These are phyloP conservation scores for Geotrichum candidum DNA, from an alignment of 1,139 yeast genomes.

Conservation along the genomic window DNA sequence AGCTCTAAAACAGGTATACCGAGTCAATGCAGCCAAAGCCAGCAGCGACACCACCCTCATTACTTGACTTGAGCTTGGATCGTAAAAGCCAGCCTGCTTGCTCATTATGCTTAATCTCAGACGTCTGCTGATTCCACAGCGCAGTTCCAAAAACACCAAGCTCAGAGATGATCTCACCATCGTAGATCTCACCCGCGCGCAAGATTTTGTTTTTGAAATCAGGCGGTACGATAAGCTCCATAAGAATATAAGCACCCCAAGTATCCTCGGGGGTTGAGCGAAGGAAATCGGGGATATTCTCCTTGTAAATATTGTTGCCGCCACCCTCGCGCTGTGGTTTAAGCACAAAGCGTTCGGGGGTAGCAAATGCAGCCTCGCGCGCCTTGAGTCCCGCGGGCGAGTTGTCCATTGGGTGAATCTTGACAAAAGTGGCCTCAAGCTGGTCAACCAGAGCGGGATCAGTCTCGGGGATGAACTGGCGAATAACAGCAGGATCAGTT, in stretches of 20 bases:
- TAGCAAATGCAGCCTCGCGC: conserved; percentile 57
- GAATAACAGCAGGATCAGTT: conserved; percentile 49
- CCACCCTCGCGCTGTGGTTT: conserved; percentile 98
- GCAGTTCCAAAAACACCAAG: conserved; percentile 85
- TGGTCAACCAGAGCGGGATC: conserved; percentile 41
- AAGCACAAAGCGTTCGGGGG: conserved; percentile 68
- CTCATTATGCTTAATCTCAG: conserved; percentile 50
- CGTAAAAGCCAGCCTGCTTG: conserved; percentile 81
- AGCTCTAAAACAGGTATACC: conserved; percentile 35
- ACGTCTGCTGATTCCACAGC: conserved; percentile 59
- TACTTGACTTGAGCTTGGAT: conserved; percentile 77
- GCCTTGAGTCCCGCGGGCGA: conserved; percentile 60
- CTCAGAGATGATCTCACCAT: conserved; percentile 77
- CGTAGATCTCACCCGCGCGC: conserved; percentile 54
- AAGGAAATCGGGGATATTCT: conserved; percentile 72
- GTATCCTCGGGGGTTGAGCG: conserved; percentile 54
- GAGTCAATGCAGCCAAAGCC: conserved; percentile 97
- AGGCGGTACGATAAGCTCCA: conserved; percentile 87
- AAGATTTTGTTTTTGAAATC: conserved; percentile 60
- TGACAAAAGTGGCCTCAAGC: conserved; percentile 65
- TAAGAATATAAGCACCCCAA: conserved; percentile 88
- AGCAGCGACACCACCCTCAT: conserved; percentile 98
- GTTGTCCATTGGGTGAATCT: conserved; percentile 74
- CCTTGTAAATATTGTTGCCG: conserved; percentile 86
- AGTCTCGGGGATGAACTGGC: conserved; percentile 34